Percentiles rank a stretch among this genome's conserved stretches.
Conservation (phyloP, 345 rosid species). For the Syzygium aqueum region DNA sequence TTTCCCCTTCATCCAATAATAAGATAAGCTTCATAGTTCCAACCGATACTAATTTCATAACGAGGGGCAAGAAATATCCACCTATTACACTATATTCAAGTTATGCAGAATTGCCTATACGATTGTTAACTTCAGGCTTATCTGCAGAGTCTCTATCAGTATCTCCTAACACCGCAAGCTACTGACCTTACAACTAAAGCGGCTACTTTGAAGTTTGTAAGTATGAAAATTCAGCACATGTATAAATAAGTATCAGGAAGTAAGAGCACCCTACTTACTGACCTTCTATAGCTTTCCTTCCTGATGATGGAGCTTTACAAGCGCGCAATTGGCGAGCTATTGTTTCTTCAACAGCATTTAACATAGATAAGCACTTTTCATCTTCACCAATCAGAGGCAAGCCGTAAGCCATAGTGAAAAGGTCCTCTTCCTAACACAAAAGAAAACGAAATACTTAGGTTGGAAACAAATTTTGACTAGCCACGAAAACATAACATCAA, state of each 20-base stretch:
- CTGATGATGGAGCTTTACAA: conserved; percentile 55
- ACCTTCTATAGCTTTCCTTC: conserved; percentile 59
- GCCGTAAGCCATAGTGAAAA: conserved; percentile 82
- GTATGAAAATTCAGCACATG: background rate
- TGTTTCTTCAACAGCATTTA: conserved; percentile 92
- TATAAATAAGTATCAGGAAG: background rate
- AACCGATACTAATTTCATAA: background rate
- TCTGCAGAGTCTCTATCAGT: background rate
- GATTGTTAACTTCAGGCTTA: background rate
- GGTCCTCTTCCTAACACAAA: conserved; percentile 82
- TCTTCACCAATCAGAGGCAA: conserved; percentile 80
- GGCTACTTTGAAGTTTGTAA: background rate
- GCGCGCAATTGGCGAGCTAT: conserved; percentile 85
- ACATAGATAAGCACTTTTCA: conserved; percentile 65
- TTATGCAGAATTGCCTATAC: background rate
- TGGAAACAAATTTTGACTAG: background rate
- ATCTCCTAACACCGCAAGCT: background rate
- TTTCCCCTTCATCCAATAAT: background rate
- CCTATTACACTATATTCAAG: background rate
- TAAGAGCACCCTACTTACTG: conserved; percentile 5
- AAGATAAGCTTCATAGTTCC: background rate
- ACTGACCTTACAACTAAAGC: background rate
- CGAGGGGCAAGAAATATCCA: background rate
- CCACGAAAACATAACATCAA: background rate
- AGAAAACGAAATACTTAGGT: background rate